Conservation (phyloP, 352 stramenopile species). For the Pseudoperonospora humuli region DNA sequence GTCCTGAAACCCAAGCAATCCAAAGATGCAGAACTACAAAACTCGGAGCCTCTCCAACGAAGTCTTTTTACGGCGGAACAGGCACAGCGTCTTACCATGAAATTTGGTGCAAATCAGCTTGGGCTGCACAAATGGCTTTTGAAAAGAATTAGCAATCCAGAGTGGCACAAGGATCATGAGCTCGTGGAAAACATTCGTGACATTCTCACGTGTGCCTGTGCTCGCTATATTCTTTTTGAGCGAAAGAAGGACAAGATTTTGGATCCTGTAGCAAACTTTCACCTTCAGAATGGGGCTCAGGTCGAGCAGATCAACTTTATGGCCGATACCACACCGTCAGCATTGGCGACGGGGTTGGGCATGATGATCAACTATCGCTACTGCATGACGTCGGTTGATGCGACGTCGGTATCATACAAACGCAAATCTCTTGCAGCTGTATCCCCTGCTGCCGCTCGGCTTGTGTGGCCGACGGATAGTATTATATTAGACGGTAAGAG, state of each 20-base stretch:
- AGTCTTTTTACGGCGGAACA: slow-evolving; percentile 49
- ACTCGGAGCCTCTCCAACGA: slow-evolving; percentile 20
- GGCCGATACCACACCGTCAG: slow-evolving; percentile 46
- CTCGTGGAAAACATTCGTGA: slow-evolving; percentile 44
- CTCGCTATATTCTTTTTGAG: slow-evolving; percentile 76
- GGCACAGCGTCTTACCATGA: slow-evolving; percentile 38
- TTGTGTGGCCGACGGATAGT: slow-evolving; percentile 45
- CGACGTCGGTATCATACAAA: slow-evolving; percentile 77
- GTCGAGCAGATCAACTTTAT: slow-evolving; percentile 83
- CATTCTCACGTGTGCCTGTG: slow-evolving; percentile 50
- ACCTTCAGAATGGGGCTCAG: slow-evolving; percentile 78
- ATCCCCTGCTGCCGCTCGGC: slow-evolving; percentile 42
- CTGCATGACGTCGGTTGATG: slow-evolving; percentile 71
- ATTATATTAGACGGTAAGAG: slow-evolving; percentile 59
- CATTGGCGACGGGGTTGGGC: slow-evolving; percentile 37
- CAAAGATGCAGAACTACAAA: slow-evolving; percentile 8
- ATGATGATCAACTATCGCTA: slow-evolving; percentile 89
- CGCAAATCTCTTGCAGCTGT: slow-evolving; percentile 55
- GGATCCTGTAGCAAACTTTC: slow-evolving; percentile 79
- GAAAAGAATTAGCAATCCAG: slow-evolving; percentile 35
- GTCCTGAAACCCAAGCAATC: slow-evolving; percentile 11
- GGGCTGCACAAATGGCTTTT: slow-evolving; percentile 64
- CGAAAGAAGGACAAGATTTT: slow-evolving; percentile 70
- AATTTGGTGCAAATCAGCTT: slow-evolving; percentile 49
- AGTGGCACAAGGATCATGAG: slow-evolving; percentile 43